Percentiles rank a stretch among this genome's conserved stretches.
phyloP scores from a whole-genome alignment of 371 early-diverging fungal species.

The Mucor indicus region DNA sequence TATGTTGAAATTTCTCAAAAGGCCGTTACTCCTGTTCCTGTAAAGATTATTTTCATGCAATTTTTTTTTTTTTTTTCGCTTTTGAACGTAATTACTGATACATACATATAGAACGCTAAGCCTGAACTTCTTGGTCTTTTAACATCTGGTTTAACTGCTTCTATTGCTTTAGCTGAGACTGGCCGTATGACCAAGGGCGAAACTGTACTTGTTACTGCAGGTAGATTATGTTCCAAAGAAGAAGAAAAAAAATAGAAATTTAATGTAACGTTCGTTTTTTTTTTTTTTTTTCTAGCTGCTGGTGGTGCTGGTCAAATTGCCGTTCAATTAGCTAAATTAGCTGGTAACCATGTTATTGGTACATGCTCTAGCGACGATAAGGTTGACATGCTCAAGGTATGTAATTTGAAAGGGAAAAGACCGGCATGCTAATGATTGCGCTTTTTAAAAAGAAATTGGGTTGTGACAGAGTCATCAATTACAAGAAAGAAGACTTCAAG shows the following conservation, averaged over 20 bases:
- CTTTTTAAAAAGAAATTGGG: slow-evolving; percentile 21
- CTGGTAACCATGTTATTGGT: slow-evolving; percentile 52
- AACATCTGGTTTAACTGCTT: slow-evolving; percentile 56
- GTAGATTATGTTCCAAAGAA: slow-evolving; percentile 10
- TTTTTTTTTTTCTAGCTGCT: slow-evolving; percentile 26
- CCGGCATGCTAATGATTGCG: neutral
- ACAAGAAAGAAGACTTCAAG: slow-evolving; percentile 49
- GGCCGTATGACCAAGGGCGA: slow-evolving; percentile 37
- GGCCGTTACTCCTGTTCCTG: slow-evolving; percentile 42
- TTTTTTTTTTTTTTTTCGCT: neutral
- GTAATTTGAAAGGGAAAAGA: neutral
- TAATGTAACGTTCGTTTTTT: neutral
- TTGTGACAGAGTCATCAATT: slow-evolving; percentile 47
- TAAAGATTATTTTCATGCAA: slow-evolving; percentile 5
- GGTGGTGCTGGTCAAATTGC: slow-evolving; percentile 55
- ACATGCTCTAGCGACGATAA: slow-evolving; percentile 50
- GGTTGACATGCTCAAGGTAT: slow-evolving; percentile 40
- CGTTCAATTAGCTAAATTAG: slow-evolving; percentile 47
- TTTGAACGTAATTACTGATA: neutral
- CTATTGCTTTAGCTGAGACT: slow-evolving; percentile 33
- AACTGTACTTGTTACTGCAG: slow-evolving; percentile 42
- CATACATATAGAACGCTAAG: slow-evolving; percentile 11
- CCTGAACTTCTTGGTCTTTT: slow-evolving; percentile 45
- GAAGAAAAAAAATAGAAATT: too few relatives aligned
- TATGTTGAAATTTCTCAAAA: slow-evolving; percentile 29